These are phyloP conservation scores for Rusavskia elegans DNA, from an alignment of 495 filamentous ascomycete genomes.

Conservation along the genomic window DNA sequence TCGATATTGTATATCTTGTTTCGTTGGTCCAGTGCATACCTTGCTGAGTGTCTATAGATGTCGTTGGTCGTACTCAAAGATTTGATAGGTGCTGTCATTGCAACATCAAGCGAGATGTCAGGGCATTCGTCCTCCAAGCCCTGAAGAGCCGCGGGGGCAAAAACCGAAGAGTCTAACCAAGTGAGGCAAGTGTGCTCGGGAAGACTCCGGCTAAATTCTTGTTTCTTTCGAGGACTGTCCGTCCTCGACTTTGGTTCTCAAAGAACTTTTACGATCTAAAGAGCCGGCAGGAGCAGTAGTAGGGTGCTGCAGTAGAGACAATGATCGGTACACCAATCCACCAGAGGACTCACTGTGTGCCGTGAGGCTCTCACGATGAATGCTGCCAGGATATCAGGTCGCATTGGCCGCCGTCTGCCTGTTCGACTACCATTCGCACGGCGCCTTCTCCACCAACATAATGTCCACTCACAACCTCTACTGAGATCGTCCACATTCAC, in stretches of 20 bases:
- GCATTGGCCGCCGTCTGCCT: conserved; percentile 2
- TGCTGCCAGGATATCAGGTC: background rate
- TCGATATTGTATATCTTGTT: background rate
- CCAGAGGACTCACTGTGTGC: conserved; percentile 10
- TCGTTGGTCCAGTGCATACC: background rate
- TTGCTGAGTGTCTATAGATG: background rate
- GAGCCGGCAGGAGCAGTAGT: no score
- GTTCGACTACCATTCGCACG: conserved; percentile 32
- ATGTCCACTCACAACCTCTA: conserved; percentile 47
- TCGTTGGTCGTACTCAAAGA: background rate
- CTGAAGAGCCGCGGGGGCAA: no score
- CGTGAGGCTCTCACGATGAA: conserved; percentile 6
- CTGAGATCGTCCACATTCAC: conserved; percentile 40
- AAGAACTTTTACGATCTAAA: no score
- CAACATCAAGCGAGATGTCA: no score
- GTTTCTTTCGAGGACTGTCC: no score
- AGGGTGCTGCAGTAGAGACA: background rate
- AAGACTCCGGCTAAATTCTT: no score
- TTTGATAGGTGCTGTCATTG: no score
- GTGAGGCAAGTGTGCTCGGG: no score
- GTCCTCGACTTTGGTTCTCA: no score
- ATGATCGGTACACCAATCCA: conserved; percentile 8
- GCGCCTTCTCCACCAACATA: conserved; percentile 46
- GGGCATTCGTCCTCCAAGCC: no score
- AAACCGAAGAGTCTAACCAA: no score